Evolutionary conservation across 495 filamentous ascomycete genomes (phyloP).

Genomic region (Penicillium malachiteum): DNA sequence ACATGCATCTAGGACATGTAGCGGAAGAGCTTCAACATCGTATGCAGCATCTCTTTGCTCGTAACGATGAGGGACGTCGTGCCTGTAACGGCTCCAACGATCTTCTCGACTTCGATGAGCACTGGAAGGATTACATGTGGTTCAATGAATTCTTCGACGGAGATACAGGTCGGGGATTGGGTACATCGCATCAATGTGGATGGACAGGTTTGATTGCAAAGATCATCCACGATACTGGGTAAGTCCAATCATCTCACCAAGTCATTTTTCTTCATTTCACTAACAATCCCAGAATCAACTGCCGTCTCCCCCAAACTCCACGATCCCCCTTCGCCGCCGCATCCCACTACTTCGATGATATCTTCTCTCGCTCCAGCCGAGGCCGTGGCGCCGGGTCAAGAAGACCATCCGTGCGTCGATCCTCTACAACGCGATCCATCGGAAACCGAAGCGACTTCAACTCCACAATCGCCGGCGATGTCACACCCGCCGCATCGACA

Average conservation of each 20-base stretch:
- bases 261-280: conserved; percentile 11
- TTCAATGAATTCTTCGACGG: conserved; percentile 98
- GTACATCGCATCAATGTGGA: conserved; percentile 91
- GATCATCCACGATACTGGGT: conserved; percentile 96
- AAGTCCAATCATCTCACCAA: conserved; percentile 32
- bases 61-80: conserved; percentile 77
- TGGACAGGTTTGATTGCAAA: conserved; percentile 98
- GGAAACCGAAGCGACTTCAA: conserved; percentile 79
- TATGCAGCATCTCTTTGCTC: conserved; percentile 84
- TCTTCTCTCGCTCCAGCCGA: conserved; percentile 58
- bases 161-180: conserved; percentile 83
- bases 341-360: conserved; percentile 92
- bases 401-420: conserved; percentile 64
- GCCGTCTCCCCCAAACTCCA: conserved; percentile 89
- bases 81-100: conserved; percentile 83
- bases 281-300: conserved; percentile 63
- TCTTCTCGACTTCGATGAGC: conserved; percentile 79
- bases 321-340: conserved; percentile 79
- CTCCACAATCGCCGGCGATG: conserved; percentile 36
- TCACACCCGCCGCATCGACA: conserved; percentile 25
- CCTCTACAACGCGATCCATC: conserved; percentile 83
- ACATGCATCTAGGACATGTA: conserved; percentile 95
- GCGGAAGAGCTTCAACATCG: conserved; percentile 95
- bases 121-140: conserved; percentile 93
- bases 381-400: conserved; percentile 35